These are phyloP conservation scores for Collybiopsis confluens DNA, from an alignment of 768 basidiomycete genomes.

Conservation along the genomic window DNA sequence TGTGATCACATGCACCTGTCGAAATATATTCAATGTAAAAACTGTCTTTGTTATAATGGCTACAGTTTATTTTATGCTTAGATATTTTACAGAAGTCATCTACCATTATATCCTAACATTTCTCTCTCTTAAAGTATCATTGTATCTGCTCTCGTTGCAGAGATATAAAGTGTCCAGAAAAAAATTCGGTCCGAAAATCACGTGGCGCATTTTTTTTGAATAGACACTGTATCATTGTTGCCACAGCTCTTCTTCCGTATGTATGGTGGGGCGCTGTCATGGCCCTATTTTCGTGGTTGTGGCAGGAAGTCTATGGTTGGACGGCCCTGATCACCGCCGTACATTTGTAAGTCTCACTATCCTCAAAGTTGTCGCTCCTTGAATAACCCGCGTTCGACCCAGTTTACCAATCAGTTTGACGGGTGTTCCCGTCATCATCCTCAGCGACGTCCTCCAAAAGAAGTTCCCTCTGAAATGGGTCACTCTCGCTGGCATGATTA, in stretches of 20 bases:
- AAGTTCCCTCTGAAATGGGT: conserved; percentile 38
- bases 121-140: no score
- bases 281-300: conserved; percentile 29
- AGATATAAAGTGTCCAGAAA: no score
- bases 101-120: no score
- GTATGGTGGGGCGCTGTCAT: conserved; percentile 39
- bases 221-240: no score
- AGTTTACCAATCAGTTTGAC: conserved; percentile 40
- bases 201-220: no score
- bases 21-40: no score
- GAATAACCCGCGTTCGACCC: neutral
- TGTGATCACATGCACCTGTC: no score
- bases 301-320: conserved; percentile 40
- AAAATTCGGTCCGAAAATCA: no score
- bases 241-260: conserved; percentile 31
- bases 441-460: conserved; percentile 31
- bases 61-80: no score
- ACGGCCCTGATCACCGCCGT: conserved; percentile 31
- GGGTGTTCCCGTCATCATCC: conserved; percentile 31
- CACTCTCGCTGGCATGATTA: conserved; percentile 35
- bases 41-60: no score
- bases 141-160: no score
- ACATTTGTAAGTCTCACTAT: conserved; percentile 27
- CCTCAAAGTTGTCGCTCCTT: conserved; percentile 4
- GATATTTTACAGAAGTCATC: no score